phyloP scores from a whole-genome alignment of 2,329 filamentous ascomycete genomes.

The Tolypocladium amazonense region DNA sequence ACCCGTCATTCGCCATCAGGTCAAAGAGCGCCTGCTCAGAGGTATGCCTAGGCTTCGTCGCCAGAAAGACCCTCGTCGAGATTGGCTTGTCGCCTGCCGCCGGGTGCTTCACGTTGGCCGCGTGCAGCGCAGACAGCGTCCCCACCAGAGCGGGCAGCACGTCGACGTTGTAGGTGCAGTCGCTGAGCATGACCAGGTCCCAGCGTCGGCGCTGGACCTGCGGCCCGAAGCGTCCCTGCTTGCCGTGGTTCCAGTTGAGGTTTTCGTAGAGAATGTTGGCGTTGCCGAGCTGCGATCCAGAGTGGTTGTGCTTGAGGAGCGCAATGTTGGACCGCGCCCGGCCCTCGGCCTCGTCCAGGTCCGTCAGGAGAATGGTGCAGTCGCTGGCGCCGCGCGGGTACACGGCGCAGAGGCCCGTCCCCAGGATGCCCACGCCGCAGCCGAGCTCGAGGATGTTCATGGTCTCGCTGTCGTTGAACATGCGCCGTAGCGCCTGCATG shows the following conservation, averaged over 20 bases:
- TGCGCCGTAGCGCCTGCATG: constrained; percentile 18
- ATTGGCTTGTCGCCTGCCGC: constrained; percentile 7
- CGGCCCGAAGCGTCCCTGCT: constrained; percentile 31
- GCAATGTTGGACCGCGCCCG: constrained; percentile 37
- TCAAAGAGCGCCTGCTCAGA: constrained; percentile 40
- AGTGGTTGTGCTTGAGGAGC: constrained; percentile 10
- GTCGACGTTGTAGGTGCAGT: constrained; percentile 53
- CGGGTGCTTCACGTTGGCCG: constrained; percentile 17
- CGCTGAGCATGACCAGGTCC: constrained; percentile 45
- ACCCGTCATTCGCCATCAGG: constrained; percentile 33
- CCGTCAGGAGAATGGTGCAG: constrained; percentile 39
- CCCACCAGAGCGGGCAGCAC: constrained; percentile 41
- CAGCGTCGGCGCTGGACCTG: constrained; percentile 28
- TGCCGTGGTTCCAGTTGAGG: constrained; percentile 46
- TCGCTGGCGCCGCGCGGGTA: constrained; percentile 12
- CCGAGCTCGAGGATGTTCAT: constrained; percentile 44
- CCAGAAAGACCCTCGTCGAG: constrained; percentile 36
- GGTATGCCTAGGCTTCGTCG: constrained; percentile 45
- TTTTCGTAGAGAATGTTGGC: constrained; percentile 37
- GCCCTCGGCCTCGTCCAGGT: constrained; percentile 42
- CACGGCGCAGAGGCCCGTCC: constrained; percentile 34
- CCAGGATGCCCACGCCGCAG: constrained; percentile 45
- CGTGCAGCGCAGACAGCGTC: constrained; percentile 40
- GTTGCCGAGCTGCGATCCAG: constrained; percentile 3
- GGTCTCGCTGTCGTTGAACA: constrained; percentile 14